Conservation (phyloP, 768 basidiomycete species). For the Nevesoporus exiguus region DNA sequence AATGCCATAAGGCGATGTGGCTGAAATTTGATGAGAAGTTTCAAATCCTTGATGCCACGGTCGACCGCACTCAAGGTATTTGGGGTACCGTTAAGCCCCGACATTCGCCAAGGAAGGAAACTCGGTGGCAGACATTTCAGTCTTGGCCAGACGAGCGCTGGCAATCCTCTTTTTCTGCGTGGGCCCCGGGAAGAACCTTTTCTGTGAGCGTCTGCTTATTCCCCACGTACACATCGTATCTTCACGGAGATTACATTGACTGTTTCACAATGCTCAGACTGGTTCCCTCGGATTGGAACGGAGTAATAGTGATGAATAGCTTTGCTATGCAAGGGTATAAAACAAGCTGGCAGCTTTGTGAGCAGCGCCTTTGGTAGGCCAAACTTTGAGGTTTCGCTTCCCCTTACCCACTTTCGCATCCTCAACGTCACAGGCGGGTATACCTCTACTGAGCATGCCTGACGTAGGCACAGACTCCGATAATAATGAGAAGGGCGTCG, state of each 20-base stretch:
- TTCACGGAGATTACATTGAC: not conserved
- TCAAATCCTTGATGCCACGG: too few species aligned
- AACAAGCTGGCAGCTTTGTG: not conserved
- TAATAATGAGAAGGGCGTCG: constrained; percentile 10
- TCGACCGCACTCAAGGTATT: too few species aligned
- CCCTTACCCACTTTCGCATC: not conserved
- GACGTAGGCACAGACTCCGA: not conserved
- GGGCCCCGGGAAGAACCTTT: not conserved
- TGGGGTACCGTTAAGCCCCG: too few species aligned
- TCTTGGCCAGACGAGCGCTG: not conserved
- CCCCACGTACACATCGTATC: not conserved
- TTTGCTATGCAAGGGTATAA: not conserved
- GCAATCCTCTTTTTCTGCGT: not conserved
- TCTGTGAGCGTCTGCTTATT: not conserved
- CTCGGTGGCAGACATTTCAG: not conserved
- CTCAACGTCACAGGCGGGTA: not conserved
- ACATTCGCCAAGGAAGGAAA: too few species aligned
- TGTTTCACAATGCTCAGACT: not conserved
- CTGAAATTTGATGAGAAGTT: too few species aligned
- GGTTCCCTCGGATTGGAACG: not conserved
- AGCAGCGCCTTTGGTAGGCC: not conserved
- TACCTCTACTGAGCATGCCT: constrained; percentile 6
- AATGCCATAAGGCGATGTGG: too few species aligned
- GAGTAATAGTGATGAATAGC: not conserved
- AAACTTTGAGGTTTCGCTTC: not conserved